Base-by-base conservation (phyloP, 495 filamentous ascomycete genomes). In the Ascodesmis nigricans region DNA sequence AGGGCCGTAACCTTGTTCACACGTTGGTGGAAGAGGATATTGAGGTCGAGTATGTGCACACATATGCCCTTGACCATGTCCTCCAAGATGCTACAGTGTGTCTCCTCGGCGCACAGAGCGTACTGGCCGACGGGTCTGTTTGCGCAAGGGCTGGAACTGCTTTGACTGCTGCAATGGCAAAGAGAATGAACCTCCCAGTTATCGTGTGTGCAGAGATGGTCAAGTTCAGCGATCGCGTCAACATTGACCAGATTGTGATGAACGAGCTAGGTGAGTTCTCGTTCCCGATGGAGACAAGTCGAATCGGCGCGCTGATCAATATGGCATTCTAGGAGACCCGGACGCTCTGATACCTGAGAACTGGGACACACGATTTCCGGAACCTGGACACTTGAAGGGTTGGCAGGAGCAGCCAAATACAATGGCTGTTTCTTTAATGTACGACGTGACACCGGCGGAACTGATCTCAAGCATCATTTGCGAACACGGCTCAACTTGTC, bases 121-220 rank as follows among this genome's bases (percentile, higher is more conserved):
- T 92, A 64, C 78, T 90, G 59, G 75, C 72, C 26, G 91, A 91
- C 52, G 84, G 87, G 3, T 65, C 78, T 1, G 60, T 97, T 33
- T 87, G 81, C 54, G 83, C 74, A 3, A 67, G 84, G 17, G 69
- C 81, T 21, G 87, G 87, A 33, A 92, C 83, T 5, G 81, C 80
- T 0, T 62, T 81, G 23, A 66, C 92, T 3, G 83, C 87, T n/a
- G 77, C 87, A 64, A 72, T 70, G 17, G 87, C 83, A 15, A 71
- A 74, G 39, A 70, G 73, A 30, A 55, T 60, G 10, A 67, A 67
- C 30, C 66, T 80, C 21, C 78, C 82, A 2, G 83, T 97, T 24
- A 72, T 84, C 21, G 80, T 90, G 3, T 78, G 78, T 39, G 93
- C 82, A 53, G 84, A 97, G 61, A 82, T 75, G 2, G 69, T 97